A percentile compares a stretch with the other conserved stretches of the same genome.
These are phyloP conservation scores for Globisporangium cylindrosporum DNA, from an alignment of 352 stramenopile species.

Conservation along the genomic window DNA sequence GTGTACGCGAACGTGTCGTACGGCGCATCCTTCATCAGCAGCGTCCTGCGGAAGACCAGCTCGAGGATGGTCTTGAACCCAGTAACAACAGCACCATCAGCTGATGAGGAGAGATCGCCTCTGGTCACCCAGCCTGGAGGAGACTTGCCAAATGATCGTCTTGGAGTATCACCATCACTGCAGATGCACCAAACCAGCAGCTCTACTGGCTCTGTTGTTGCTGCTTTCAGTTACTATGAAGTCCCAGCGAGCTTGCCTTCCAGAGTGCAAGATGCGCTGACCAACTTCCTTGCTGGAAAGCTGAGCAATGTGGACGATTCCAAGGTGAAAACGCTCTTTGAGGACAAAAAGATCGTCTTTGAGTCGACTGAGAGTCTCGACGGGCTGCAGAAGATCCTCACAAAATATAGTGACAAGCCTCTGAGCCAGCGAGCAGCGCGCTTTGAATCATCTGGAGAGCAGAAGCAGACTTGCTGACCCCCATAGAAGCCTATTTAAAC, in stretches of 20 bases:
- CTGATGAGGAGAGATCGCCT: no score
- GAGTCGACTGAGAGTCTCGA: not conserved
- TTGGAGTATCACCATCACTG: no score
- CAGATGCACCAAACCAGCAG: no score
- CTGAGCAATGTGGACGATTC: not conserved
- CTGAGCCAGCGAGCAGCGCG: not conserved
- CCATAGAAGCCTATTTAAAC: no score
- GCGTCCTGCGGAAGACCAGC: not conserved
- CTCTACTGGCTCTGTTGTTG: not conserved
- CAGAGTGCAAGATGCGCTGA: not conserved
- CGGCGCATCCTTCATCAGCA: slow-evolving; percentile 10
- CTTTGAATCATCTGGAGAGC: not conserved
- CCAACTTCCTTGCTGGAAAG: not conserved
- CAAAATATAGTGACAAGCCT: not conserved
- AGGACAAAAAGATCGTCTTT: slow-evolving; percentile 1
- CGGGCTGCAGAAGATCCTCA: not conserved
- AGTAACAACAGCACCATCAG: not conserved
- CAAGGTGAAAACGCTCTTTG: not conserved
- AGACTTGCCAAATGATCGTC: no score
- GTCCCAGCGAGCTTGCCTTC: not conserved
- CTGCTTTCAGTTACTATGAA: not conserved
- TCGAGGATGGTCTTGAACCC: not conserved
- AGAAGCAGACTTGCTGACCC: not conserved
- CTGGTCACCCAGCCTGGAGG: no score
- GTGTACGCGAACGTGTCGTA: slow-evolving; percentile 16